Conservation (phyloP, 108 stramenopile species). For the Mayamaea pseudoterrestris region DNA sequence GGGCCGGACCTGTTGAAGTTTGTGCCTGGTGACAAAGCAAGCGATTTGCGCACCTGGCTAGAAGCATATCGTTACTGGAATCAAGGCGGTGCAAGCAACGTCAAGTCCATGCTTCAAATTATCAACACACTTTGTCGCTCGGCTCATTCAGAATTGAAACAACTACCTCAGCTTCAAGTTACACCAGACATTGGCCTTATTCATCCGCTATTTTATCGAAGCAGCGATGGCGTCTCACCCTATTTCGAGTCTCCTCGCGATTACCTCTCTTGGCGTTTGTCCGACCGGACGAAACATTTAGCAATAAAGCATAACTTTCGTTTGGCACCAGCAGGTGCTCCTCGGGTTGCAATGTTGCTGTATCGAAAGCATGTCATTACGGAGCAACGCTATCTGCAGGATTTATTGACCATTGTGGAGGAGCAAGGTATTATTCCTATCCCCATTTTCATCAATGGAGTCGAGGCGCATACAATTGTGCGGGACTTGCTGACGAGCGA, state of each 20-base stretch:
- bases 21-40: conserved; percentile 78
- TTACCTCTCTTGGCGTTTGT: conserved; percentile 62
- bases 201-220: conserved; percentile 30
- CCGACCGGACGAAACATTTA: conserved; percentile 10
- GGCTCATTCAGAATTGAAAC: conserved; percentile 11
- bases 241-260: conserved; percentile 20
- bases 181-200: conserved; percentile 72
- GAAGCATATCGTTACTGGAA: conserved; percentile 84
- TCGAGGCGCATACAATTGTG: conserved; percentile 84
- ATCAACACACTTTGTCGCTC: conserved; percentile 12
- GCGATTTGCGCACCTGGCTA: conserved; percentile 71
- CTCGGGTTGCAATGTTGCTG: conserved; percentile 60
- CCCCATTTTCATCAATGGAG: conserved; percentile 85
- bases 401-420: conserved; percentile 60
- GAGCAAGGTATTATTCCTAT: conserved; percentile 56
- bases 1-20: conserved; percentile 70
- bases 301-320: conserved; percentile 19
- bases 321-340: conserved; percentile 36
- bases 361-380: conserved; percentile 85
- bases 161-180: conserved; percentile 36
- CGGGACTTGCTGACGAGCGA: conserved; percentile 67
- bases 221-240: no score
- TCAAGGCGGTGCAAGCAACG: conserved; percentile 57
- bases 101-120: conserved; percentile 41
- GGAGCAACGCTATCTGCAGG: conserved; percentile 56